Base-by-base conservation (phyloP, 331 rosid genomes). In the Quercus phellos region DNA sequence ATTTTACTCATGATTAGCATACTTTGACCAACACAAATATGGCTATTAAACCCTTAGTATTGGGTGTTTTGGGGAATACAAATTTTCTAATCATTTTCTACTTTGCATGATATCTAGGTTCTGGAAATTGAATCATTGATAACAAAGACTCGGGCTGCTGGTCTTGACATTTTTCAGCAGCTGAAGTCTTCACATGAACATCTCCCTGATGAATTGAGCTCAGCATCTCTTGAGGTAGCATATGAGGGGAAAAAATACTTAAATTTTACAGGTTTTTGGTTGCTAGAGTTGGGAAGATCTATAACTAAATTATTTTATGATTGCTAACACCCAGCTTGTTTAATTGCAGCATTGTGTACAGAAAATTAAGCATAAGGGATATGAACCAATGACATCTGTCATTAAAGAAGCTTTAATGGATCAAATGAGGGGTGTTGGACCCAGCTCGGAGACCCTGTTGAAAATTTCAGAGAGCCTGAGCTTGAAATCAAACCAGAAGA, bases 401-500 rank as follows among this genome's bases (percentile, higher is more conserved):
- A 74, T 89, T 75, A 88, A 90, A 85, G 95, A 89, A 77, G 92
- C 89, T 68, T 76, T 85, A 78, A 77, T 55, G 46, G 89, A 85
- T 78, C 97, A 87, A 77, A 80, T 43, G 75, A 94, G 90, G 81
- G 81, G 88, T 76, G 90, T 78, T 68, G 92, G 84, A 64, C 88
- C 91, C 35, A 84, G 88, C 84, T 81, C 90, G 68, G 97, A 90
- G 78, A 75, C 76, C 61, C 81, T 90, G 82, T 88, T 75, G 74
- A 88, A 89, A 82, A 87, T 91, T 86, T 87, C 91, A 5, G 96
- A 91, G 80, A 78, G 85, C 79, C 86, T 95, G 74, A 81, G 85
- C 83, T 74, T 89, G 81, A 89, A 70, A 80, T 82, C 96, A 17
- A 90, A 92, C 83, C 84, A 89, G 86, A 96, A 95, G 79, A 81